Conservation (phyloP, 2,329 filamentous ascomycete genomes). For the Botrytis squamosa region DNA sequence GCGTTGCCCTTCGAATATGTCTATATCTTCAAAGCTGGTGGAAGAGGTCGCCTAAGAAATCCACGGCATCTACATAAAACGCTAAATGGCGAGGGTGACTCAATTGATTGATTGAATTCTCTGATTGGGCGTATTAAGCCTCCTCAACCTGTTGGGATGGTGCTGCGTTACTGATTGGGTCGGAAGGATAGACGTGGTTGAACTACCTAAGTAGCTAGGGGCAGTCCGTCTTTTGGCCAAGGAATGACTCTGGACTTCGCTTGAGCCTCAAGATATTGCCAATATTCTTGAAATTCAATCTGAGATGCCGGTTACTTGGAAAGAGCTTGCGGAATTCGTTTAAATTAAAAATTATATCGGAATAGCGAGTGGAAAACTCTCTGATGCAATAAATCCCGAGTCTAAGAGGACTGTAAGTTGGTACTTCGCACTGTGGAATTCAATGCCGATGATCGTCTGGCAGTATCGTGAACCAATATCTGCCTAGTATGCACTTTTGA, state of each 20-base stretch:
- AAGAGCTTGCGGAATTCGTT: neutral
- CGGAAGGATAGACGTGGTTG: neutral
- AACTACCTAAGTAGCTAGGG: neutral
- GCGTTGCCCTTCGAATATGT: neutral
- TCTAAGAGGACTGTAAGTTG: neutral
- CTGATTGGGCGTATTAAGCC: neutral
- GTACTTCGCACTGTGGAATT: neutral
- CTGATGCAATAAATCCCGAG: neutral
- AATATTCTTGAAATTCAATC: neutral
- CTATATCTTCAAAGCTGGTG: neutral
- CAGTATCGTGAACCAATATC: neutral
- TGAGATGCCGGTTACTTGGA: neutral
- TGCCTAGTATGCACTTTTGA: neutral
- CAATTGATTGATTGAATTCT: neutral
- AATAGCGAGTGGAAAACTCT: neutral
- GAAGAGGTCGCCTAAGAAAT: neutral
- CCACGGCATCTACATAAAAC: neutral
- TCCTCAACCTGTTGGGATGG: neutral
- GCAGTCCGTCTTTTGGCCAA: too few species aligned
- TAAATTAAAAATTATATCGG: neutral
- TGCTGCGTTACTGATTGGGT: neutral
- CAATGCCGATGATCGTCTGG: neutral
- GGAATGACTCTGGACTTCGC: neutral
- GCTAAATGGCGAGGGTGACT: too few species aligned
- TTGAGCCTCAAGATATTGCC: neutral